Evolutionary conservation across 2,329 filamentous ascomycete species (phyloP).

Genomic region (Malbranchea cinnamomea): DNA sequence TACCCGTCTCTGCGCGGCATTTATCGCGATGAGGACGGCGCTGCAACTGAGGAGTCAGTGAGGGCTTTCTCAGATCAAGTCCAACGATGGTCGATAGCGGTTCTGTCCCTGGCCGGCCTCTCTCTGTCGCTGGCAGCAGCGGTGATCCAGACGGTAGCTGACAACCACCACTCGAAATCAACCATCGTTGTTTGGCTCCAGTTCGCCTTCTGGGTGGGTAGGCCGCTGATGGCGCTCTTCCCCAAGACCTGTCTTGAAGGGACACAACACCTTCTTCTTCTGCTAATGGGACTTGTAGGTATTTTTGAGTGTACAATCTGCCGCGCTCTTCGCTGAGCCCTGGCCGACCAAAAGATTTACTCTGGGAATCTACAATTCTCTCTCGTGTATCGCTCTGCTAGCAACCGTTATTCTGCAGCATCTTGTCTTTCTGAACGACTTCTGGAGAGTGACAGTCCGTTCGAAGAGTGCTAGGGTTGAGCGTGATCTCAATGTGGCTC

Average conservation of each 20-base stretch:
- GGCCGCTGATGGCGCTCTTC: too few species aligned
- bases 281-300: too few species aligned
- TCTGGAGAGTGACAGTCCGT: too few species aligned
- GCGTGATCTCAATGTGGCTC: too few species aligned
- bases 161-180: conserved; percentile 15
- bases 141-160: conserved; percentile 33
- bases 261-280: too few species aligned
- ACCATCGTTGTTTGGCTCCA: conserved; percentile 50
- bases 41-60: conserved; percentile 48
- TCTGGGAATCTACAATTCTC: conserved; percentile 19
- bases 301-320: conserved; percentile 19
- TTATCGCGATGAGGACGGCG: conserved; percentile 57
- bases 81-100: conserved; percentile 40
- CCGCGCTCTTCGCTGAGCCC: conserved; percentile 21
- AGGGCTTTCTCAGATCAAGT: conserved; percentile 46
- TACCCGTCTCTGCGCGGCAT: conserved; percentile 20
- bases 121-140: conserved; percentile 42
- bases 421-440: too few species aligned
- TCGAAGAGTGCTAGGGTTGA: too few species aligned
- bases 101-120: conserved; percentile 41
- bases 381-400: conserved; percentile 16
- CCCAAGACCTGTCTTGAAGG: too few species aligned
- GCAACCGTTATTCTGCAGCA: conserved; percentile 13
- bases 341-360: conserved; percentile 19
- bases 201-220: conserved; percentile 49